These are phyloP conservation scores for Globomyces pollinis-pini DNA, from an alignment of 192 early-diverging fungal genomes.

Conservation along the genomic window DNA sequence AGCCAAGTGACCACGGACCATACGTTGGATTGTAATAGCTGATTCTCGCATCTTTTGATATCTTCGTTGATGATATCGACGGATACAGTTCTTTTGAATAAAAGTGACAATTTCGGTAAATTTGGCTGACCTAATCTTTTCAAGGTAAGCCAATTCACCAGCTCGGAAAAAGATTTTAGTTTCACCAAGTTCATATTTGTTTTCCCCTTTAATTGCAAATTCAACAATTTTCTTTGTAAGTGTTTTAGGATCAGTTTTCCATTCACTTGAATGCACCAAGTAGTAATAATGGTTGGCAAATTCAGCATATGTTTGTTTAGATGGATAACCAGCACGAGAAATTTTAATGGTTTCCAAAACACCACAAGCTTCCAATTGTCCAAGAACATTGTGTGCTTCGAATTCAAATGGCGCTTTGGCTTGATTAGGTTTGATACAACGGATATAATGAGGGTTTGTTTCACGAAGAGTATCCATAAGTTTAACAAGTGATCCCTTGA, in stretches of 20 bases:
- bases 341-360: conserved; percentile 99
- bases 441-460: conserved; percentile 94
- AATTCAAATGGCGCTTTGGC: conserved; percentile 86
- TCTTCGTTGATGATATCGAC: conserved; percentile 43
- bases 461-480: conserved; percentile 92
- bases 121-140: conserved; percentile 82
- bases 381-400: conserved; percentile 88
- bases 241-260: conserved; percentile 45
- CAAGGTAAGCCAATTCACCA: conserved; percentile 79
- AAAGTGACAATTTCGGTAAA: conserved; percentile 71
- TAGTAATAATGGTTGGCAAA: conserved; percentile 80
- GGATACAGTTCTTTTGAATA: conserved; percentile 82
- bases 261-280: conserved; percentile 39
- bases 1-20: conserved; percentile 53
- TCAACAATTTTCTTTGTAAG: conserved; percentile 46
- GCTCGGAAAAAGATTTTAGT: conserved; percentile 99
- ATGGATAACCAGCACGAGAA: conserved; percentile 95
- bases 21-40: conserved; percentile 55
- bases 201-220: conserved; percentile 63
- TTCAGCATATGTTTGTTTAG: conserved; percentile 76
- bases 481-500: conserved; percentile 85
- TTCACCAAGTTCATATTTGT: conserved; percentile 88
- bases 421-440: conserved; percentile 98
- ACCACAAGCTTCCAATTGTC: conserved; percentile 91
- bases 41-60: conserved; percentile 36